Base-by-base conservation (phyloP, 164 flowering plant genomes). In the Magnolia officinalis region DNA sequence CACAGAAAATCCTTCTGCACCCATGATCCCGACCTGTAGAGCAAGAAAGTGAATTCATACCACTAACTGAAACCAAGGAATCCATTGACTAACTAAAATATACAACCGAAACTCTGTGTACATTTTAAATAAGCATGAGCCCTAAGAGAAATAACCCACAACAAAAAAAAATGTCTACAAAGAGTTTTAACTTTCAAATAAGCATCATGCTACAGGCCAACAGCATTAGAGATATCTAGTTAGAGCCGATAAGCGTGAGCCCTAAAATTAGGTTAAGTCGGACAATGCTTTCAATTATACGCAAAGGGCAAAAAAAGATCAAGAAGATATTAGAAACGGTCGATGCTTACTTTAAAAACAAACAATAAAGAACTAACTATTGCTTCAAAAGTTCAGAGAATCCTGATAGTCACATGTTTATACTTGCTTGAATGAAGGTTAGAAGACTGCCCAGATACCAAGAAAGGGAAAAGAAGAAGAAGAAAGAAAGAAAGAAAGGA, bases 1-100 rank as follows among this genome's bases (percentile, higher is more conserved):
- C 59, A 96, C 96, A 80, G 91, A 96, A 69, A 87, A 92, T 18
- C 99, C 99, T 88, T 93, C 96, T 20, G 96, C 99, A 63, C 96
- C 99, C 81, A 75, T 79, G 7, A 73, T 83, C 51, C 99, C 99
- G 81, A 95, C 91, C 99, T 95, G 86, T 77, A 81, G 16, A 2
- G 63, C 13, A 72, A 68, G 6, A 65, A 24, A 65, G 24, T 31
- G 50, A 59, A 4, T 65, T 65, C 13, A 10, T 24, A 65, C 21
- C 29, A 65, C 9, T 65, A 37, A 37, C 45, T 37, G 45, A 37
- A 37, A 37, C 45, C 45, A 37, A 37, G 45, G 45, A 37, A 37
- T 37, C 45, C 45, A 37, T 37, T 37, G 45, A 37, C 45, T 4
- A 37, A 37, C 45, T 37, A 37, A 37, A 37, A 37, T 37, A 37